phyloP scores from a whole-genome alignment of 108 stramenopile genomes.

The Skeletonema menzelii region DNA sequence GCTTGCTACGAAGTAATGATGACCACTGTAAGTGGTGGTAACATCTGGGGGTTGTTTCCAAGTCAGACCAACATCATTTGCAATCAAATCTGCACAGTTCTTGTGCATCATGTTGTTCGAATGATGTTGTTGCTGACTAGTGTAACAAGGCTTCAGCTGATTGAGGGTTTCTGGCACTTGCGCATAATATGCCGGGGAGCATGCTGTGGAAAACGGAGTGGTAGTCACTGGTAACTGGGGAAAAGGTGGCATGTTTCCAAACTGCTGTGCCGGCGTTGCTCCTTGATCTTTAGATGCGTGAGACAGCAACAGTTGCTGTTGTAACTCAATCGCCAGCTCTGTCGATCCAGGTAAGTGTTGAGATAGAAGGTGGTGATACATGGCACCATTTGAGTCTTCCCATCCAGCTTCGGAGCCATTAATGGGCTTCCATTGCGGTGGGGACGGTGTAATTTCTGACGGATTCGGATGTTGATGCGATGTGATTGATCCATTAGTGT shows the following conservation, averaged over 20 bases:
- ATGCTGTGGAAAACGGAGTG: neutral
- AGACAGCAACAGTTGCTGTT: conserved; percentile 1
- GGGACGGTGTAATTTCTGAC: conserved; percentile 28
- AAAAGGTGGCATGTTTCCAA: neutral
- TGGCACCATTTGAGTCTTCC: neutral
- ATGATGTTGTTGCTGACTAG: neutral
- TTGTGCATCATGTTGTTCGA: neutral
- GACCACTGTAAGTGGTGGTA: conserved; percentile 7
- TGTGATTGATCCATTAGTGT: neutral
- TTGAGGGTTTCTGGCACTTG: neutral
- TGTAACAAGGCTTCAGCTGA: neutral
- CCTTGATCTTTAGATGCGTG: neutral
- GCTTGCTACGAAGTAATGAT: conserved; percentile 15
- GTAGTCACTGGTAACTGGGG: neutral
- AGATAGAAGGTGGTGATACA: neutral
- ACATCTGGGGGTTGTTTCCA: conserved; percentile 13
- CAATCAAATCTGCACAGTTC: conserved; percentile 8
- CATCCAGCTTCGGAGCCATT: neutral
- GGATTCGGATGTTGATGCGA: conserved; percentile 11
- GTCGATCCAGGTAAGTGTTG: neutral
- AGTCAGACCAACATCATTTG: conserved; percentile 9
- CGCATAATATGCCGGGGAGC: neutral
- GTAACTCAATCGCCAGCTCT: neutral
- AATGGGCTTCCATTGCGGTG: conserved; percentile 15
- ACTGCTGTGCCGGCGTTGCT: neutral